A percentile compares a stretch with the other conserved stretches of the same genome.
These are phyloP conservation scores for Stephanocyclus meneghinianus DNA, from an alignment of 352 stramenopile species.

Conservation along the genomic window DNA sequence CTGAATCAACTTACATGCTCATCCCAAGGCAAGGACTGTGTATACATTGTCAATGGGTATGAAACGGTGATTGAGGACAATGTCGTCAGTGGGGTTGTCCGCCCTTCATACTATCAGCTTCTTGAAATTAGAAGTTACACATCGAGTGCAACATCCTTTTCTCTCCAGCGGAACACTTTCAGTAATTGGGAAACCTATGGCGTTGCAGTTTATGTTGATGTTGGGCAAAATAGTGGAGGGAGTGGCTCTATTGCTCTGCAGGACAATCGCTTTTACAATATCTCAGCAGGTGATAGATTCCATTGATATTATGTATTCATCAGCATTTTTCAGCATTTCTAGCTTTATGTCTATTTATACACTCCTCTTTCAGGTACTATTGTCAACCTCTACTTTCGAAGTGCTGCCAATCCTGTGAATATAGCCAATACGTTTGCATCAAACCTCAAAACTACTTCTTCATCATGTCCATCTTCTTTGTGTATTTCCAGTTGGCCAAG, in stretches of 20 bases:
- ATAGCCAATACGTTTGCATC: slow-evolving; percentile 12
- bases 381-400: not conserved
- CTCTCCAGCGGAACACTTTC: slow-evolving; percentile 7
- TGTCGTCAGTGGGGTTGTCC: not conserved
- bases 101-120: too few relatives aligned
- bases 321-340: too few relatives aligned
- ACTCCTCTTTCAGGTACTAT: not conserved
- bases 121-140: too few relatives aligned
- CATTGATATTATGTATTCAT: too few relatives aligned
- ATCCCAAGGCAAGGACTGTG: too few relatives aligned
- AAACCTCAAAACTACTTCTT: slow-evolving; percentile 1
- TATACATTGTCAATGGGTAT: too few relatives aligned
- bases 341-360: too few relatives aligned
- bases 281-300: not conserved
- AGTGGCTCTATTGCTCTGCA: not conserved
- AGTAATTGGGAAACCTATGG: not conserved
- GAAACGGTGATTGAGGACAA: not conserved
- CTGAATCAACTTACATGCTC: too few relatives aligned
- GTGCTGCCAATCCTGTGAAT: slow-evolving; percentile 1
- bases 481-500: slow-evolving; percentile 11
- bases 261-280: slow-evolving; percentile 2
- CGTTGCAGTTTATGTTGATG: not conserved
- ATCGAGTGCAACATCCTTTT: not conserved
- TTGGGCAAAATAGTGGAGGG: not conserved
- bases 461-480: slow-evolving; percentile 7